Evolutionary conservation across 2,329 filamentous ascomycete genomes (phyloP), one percentile per base, ranked within the genome.

Genomic region (Monilinia vaccinii-corymbosi): DNA sequence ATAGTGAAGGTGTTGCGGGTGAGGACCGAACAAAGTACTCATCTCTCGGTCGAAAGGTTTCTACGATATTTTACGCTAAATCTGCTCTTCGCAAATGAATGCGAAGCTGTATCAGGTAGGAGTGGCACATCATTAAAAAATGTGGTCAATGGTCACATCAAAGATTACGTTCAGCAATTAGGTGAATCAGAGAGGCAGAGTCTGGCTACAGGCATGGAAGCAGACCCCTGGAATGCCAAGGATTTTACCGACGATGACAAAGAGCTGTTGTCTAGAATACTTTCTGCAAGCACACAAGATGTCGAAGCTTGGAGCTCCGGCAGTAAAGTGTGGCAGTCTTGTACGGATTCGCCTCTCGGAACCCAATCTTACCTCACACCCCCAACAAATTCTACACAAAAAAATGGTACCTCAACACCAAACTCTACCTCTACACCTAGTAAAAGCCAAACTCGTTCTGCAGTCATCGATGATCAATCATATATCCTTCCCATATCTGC

Each of bases 401-500:
- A 61, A 21, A 82, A 81, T 55, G 79, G 78, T 2, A 72, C 47
- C 44, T 57, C 51, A 38, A 56, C 51, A 50, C 53, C 62, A 21
- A 52, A 55, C 44, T 45, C 40, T 48, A 65, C 65, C 14, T 65
- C 67, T 49, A 67, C 60, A 58, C 53, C 64, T 66, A 73, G 61
- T 10, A 89, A 87, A 69, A 79, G 85, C 59, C 89, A 87, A 73
- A 78, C 79, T 5, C 82, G 88, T 47, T 83, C 81, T 42, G 94
- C 94, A 1, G 77, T 84, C 6, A 87, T 99, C 56, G 92, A 97
- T 62, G 84, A 87, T 31, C 89, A 96, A 71, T 86, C 84, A 57
- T 97, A 91, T 71, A 85, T 96, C 60, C 82, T 99, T 13, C 91
- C 94, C 0, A 82, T 87, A 57, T 96, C 91, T 6, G 92, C 91